Evolutionary conservation across 2,329 filamentous ascomycete species (phyloP).

Genomic region (Fusarium agapanthi): DNA sequence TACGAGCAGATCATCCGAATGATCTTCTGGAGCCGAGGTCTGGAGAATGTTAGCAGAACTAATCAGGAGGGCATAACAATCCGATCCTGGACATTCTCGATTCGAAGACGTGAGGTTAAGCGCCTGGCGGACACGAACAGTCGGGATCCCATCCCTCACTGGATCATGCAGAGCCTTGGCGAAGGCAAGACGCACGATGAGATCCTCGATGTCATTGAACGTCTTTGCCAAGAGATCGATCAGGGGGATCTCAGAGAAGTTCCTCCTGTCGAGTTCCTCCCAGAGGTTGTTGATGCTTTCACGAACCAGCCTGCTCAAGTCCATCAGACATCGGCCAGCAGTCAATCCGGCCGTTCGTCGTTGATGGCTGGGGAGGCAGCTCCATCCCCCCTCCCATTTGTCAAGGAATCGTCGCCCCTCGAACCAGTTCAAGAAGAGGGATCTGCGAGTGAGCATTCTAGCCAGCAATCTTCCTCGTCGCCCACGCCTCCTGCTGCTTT

Average conservation of each 20-base stretch:
- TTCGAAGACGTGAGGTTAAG: constrained; percentile 71
- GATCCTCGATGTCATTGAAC: constrained; percentile 58
- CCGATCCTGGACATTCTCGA: constrained; percentile 65
- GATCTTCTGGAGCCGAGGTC: constrained; percentile 67
- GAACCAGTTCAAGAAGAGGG: constrained; percentile 39
- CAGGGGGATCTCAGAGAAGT: constrained; percentile 54
- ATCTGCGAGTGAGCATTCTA: constrained; percentile 17
- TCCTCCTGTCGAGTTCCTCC: constrained; percentile 68
- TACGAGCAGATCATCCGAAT: constrained; percentile 69
- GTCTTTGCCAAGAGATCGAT: constrained; percentile 57
- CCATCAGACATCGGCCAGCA: constrained; percentile 12
- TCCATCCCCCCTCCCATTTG: constrained; percentile 26
- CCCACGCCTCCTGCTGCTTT: constrained; percentile 22
- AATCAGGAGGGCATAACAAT: constrained; percentile 46
- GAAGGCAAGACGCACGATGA: constrained; percentile 58
- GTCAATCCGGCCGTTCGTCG: constrained; percentile 6
- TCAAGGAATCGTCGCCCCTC: constrained; percentile 41
- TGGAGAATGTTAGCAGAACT: constrained; percentile 46
- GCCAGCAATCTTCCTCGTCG: constrained; percentile 23
- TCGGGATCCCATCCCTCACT: constrained; percentile 45
- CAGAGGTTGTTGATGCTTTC: constrained; percentile 58
- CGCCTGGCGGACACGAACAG: constrained; percentile 54
- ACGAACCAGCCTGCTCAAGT: constrained; percentile 27
- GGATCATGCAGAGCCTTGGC: constrained; percentile 58
- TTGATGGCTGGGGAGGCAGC: constrained; percentile 29